Percentiles rank a stretch among this genome's conserved stretches.
Evolutionary conservation across 2,329 filamentous ascomycete species (phyloP).

Genomic region (Botrytis elliptica): DNA sequence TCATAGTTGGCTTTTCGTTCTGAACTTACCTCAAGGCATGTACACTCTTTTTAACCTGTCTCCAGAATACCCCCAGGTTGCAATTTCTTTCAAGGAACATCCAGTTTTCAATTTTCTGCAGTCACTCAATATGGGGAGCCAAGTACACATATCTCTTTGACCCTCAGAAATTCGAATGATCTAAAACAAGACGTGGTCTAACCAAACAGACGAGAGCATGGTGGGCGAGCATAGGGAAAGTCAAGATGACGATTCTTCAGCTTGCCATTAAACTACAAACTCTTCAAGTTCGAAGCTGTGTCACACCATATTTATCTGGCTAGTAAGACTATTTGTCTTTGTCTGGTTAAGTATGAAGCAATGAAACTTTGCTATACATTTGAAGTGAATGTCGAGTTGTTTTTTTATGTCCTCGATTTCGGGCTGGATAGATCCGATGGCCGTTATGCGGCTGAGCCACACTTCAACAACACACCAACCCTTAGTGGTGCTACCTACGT

Average conservation of each 20-base stretch:
- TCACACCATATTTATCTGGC: neutral
- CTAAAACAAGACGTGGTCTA: too few species aligned
- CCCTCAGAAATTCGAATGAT: too few species aligned
- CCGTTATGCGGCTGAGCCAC: neutral
- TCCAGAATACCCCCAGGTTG: neutral
- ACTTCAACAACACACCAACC: neutral
- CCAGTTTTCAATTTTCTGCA: neutral
- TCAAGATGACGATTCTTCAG: neutral
- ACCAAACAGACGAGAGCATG: too few species aligned
- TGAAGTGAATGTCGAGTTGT: neutral
- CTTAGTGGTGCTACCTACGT: neutral
- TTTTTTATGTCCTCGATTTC: neutral
- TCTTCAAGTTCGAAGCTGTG: neutral
- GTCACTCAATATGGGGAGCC: neutral
- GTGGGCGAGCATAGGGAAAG: too few species aligned
- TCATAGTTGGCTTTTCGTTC: neutral
- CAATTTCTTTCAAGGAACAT: neutral
- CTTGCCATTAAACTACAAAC: neutral
- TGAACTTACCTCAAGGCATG: neutral
- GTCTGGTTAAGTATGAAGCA: neutral
- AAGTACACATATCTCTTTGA: too few species aligned
- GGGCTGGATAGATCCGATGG: neutral
- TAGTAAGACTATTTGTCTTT: neutral
- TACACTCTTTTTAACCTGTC: too few species aligned
- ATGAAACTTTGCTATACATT: neutral